Percentiles rank a stretch among this genome's conserved stretches.
phyloP scores from a whole-genome alignment of 176 grass and related monocot genomes.

The Cenchrus fungigraminus region DNA sequence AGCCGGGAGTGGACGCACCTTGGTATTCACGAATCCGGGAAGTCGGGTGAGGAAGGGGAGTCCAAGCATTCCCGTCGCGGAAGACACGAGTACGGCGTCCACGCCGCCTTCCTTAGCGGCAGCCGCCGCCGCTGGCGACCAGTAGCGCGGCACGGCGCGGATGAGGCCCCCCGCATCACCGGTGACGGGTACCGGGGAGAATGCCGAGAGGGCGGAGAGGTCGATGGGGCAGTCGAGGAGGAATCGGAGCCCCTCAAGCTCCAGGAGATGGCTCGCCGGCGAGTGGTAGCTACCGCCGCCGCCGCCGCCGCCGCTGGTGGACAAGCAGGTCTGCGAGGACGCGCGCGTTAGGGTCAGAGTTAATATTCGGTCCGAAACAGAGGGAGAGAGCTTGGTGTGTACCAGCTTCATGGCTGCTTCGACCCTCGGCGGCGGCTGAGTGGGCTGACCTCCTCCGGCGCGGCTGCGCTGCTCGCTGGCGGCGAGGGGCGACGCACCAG shows the following conservation, averaged over 20 bases:
- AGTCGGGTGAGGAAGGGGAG: constrained; percentile 86
- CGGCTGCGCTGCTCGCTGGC: neutral
- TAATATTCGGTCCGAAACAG: neutral
- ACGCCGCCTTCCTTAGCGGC: constrained; percentile 52
- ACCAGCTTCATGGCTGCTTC: constrained; percentile 69
- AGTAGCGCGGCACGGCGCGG: constrained; percentile 67
- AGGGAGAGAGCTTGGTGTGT: neutral
- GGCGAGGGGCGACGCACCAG: neutral
- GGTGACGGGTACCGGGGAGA: constrained; percentile 49
- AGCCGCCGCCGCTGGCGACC: constrained; percentile 50
- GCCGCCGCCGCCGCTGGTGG: constrained; percentile 35
- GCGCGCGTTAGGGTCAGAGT: neutral
- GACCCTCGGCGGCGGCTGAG: neutral
- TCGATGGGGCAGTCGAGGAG: constrained; percentile 90
- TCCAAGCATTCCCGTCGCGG: constrained; percentile 71
- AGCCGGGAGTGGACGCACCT: constrained; percentile 40
- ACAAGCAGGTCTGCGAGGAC: constrained; percentile 33
- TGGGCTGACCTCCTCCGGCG: neutral
- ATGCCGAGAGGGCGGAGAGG: constrained; percentile 66
- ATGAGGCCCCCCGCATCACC: constrained; percentile 43
- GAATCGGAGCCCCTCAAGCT: constrained; percentile 62
- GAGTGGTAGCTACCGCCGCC: constrained; percentile 54
- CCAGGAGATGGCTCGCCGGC: constrained; percentile 65
- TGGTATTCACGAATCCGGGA: constrained; percentile 53
- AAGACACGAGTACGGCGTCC: constrained; percentile 73